Evolutionary conservation across 768 basidiomycete genomes (phyloP), one percentile per base, ranked within the genome.

Genomic region (Pisolithus orientalis): DNA sequence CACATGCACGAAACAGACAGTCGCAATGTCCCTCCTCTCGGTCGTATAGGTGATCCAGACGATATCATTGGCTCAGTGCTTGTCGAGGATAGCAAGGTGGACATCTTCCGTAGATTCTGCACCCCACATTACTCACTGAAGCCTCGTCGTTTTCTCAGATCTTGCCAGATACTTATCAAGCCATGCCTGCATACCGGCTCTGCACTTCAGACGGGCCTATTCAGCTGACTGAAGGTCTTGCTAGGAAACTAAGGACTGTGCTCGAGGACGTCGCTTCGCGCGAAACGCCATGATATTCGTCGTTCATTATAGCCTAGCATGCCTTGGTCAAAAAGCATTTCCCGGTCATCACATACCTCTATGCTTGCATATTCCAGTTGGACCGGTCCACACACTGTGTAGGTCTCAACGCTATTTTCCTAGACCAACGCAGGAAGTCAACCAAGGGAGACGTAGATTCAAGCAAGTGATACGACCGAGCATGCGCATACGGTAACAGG

Each of bases 161-260:
- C 31, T 61, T 77, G 9, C 62, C 82, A 0, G 81, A 86, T 27
- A 92, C 89, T 2, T 92, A 91, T 58, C 80, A 87, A 60, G 76
- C 85, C 5, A 91, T 92, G 90, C 88, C 89, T 0, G 76, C 90
- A 6, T 92, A 92, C 65, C 80, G 90, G 17, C 54, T 91, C 16
- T 90, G 85, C 66, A 92, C 90, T 1, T 66, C 78, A 10, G 86
- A 90, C 53, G 90, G 90, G 2, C 68, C 87, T 0, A 74, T 76
- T 1, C 79, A 80, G 53, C 75, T 92, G 47, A 87, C 88, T 0
- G 79, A 81, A 5, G 87, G 85, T 3, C 72, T 91, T 8, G 75
- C 79, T 37, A 62, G 65, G 55, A 73, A 76, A 39, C 73, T 89
- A 57, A 67, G 59, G 51, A 61, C 50, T 44, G 46, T 72, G 16